Evolutionary conservation across 768 basidiomycete species (phyloP).

Genomic region (Boletus tomentosulus): DNA sequence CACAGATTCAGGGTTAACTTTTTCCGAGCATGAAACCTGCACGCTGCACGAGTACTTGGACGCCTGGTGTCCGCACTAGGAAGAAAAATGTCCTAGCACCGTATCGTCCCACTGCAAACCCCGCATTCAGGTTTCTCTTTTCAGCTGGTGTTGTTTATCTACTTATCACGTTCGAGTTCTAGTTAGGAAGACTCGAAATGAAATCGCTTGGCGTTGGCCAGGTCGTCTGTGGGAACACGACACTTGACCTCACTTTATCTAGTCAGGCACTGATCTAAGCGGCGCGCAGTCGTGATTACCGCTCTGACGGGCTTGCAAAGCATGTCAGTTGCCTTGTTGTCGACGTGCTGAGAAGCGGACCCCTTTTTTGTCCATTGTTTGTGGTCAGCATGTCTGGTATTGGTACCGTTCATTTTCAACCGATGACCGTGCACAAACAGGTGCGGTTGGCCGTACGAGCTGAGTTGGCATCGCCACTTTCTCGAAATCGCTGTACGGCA

Average conservation of each 20-base stretch:
- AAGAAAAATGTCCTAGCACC: not conserved
- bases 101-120: constrained; percentile 3
- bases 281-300: constrained; percentile 22
- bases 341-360: constrained; percentile 7
- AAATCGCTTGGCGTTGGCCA: constrained; percentile 20
- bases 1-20: constrained; percentile 20
- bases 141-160: constrained; percentile 9
- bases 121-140: constrained; percentile 4
- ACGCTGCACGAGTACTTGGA: not conserved
- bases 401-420: constrained; percentile 20
- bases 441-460: constrained; percentile 15
- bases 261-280: constrained; percentile 27
- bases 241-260: constrained; percentile 22
- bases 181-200: constrained; percentile 18
- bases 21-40: constrained; percentile 4
- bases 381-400: constrained; percentile 22
- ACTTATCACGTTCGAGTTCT: constrained; percentile 14
- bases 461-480: constrained; percentile 14
- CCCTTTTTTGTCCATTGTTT: constrained; percentile 16
- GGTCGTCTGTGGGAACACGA: constrained; percentile 17
- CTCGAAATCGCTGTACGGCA: constrained; percentile 6
- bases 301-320: constrained; percentile 22
- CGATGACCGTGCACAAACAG: constrained; percentile 15
- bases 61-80: not conserved
- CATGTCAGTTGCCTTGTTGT: constrained; percentile 20